phyloP scores from a whole-genome alignment of 345 rosid genomes.

The Draba incana region DNA sequence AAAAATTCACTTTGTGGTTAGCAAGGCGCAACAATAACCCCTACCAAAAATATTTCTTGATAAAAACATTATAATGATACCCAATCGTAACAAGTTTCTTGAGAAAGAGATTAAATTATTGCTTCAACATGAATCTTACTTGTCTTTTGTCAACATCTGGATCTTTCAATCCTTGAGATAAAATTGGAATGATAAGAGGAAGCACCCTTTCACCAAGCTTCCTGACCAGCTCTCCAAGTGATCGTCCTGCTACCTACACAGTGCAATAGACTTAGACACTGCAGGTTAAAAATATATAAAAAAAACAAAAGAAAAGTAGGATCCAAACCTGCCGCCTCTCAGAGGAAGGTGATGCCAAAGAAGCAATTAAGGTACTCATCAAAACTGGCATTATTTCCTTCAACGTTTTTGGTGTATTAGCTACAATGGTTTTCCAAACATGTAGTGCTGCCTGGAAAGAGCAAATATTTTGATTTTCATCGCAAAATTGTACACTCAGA shows the following conservation, averaged over 20 bases:
- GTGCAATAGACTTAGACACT: conserved; percentile 13
- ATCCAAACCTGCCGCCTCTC: conserved; percentile 92
- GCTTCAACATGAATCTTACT: conserved; percentile 49
- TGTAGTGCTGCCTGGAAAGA: conserved; percentile 85
- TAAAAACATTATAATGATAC: neutral
- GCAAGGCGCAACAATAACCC: conserved; percentile 1
- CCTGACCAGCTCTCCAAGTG: conserved; percentile 96
- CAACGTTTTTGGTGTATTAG: conserved; percentile 95
- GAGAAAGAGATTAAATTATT: conserved; percentile 8
- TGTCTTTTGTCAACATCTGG: conserved; percentile 89
- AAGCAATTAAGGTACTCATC: conserved; percentile 86
- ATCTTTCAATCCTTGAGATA: conserved; percentile 78
- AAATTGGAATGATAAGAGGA: conserved; percentile 91
- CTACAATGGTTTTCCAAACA: conserved; percentile 98
- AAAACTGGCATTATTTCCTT: conserved; percentile 98
- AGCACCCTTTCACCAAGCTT: conserved; percentile 99
- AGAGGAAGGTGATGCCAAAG: conserved; percentile 89
- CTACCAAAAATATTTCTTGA: conserved; percentile 7
- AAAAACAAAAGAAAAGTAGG: conserved; percentile 3
- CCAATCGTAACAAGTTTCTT: neutral
- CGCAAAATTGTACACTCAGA: conserved; percentile 24
- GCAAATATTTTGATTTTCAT: conserved; percentile 1
- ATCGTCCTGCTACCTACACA: conserved; percentile 83
- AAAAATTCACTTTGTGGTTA: conserved; percentile 2
- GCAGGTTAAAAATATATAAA: conserved; percentile 1